Conservation (phyloP, 345 rosid genomes). For the Eucalyptus victrix region DNA sequence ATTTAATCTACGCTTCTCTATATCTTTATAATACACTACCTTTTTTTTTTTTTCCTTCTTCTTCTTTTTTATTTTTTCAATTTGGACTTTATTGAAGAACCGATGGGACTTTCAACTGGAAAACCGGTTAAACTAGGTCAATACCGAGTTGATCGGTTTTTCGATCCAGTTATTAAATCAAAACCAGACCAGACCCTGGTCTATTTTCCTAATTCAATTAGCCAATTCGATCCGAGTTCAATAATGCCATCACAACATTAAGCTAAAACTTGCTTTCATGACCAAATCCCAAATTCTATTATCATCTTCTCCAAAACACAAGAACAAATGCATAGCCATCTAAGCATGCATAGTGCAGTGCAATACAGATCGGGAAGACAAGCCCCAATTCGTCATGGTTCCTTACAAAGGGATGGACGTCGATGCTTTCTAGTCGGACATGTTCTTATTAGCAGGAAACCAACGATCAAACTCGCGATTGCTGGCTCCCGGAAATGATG, state of each 20-base stretch:
- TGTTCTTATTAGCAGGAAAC: not conserved
- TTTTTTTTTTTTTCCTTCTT: fast-evolving
- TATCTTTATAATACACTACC: not conserved
- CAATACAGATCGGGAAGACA: not conserved
- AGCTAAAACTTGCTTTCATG: not conserved
- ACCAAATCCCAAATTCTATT: not conserved
- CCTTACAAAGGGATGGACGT: not conserved
- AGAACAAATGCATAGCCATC: not conserved
- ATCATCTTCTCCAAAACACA: not conserved
- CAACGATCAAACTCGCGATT: not conserved
- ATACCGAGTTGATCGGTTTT: not conserved
- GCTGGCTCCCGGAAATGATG: not conserved
- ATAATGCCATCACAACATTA: not conserved
- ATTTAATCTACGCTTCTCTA: not conserved
- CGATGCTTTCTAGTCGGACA: not conserved
- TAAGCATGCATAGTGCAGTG: not conserved
- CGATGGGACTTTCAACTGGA: not conserved
- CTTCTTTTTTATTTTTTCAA: too few species aligned
- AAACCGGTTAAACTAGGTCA: not conserved
- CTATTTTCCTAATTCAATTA: too few species aligned
- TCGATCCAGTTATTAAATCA: not conserved
- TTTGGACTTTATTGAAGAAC: not conserved
- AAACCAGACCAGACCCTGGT: not conserved
- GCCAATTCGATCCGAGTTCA: not conserved
- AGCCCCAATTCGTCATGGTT: not conserved